phyloP scores from a whole-genome alignment of 2,329 filamentous ascomycete genomes.

The Curvularia lunata region DNA sequence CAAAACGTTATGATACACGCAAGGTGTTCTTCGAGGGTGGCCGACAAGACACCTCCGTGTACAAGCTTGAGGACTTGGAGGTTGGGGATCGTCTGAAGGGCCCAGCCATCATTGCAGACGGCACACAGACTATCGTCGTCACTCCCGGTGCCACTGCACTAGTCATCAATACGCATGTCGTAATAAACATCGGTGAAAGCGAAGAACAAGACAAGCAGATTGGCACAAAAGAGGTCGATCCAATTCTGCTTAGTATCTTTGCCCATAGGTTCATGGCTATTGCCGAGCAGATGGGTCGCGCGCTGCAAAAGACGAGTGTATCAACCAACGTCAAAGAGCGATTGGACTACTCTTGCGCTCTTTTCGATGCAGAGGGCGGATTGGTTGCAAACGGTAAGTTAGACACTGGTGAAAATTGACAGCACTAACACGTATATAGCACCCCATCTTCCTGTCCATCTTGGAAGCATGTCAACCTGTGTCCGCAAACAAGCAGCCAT shows the following conservation, averaged over 20 bases:
- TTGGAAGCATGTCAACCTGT: conserved; percentile 86
- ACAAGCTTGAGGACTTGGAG: conserved; percentile 76
- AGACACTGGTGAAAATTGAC: not conserved
- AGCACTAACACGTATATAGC: conserved; percentile 50
- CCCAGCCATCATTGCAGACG: conserved; percentile 85
- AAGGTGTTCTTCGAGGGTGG: conserved; percentile 87
- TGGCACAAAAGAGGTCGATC: conserved; percentile 67
- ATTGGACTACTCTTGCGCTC: conserved; percentile 81
- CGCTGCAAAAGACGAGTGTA: conserved; percentile 79
- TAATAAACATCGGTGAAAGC: conserved; percentile 78
- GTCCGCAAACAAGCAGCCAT: conserved; percentile 79
- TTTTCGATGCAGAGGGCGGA: conserved; percentile 77
- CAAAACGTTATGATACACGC: conserved; percentile 69
- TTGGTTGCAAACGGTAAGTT: conserved; percentile 71
- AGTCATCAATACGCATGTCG: conserved; percentile 83
- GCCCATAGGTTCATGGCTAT: conserved; percentile 85
- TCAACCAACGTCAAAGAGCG: conserved; percentile 83
- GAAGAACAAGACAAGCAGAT: conserved; percentile 57
- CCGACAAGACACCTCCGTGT: conserved; percentile 77
- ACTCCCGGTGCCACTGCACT: conserved; percentile 78
- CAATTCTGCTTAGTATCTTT: conserved; percentile 79
- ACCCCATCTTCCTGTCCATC: conserved; percentile 79
- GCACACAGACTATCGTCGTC: conserved; percentile 90
- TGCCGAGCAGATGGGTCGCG: conserved; percentile 82
- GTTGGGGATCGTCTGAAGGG: conserved; percentile 76